These are phyloP conservation scores for Sequoiadendron giganteum DNA, from an alignment of 75 land plant species.

Conservation along the genomic window DNA sequence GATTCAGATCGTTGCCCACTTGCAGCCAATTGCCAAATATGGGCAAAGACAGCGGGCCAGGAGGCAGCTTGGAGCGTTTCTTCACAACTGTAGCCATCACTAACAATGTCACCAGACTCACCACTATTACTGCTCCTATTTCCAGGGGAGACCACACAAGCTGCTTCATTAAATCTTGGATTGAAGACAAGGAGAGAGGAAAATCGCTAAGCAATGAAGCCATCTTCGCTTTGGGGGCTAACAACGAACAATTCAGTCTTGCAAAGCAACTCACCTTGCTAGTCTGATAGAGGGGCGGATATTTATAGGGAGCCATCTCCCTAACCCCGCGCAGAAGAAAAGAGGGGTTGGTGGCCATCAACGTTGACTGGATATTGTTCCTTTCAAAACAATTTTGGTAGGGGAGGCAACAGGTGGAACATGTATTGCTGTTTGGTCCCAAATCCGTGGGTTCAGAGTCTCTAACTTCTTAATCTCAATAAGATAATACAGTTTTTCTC, in stretches of 20 bases:
- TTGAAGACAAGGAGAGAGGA: background rate
- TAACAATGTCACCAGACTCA: background rate
- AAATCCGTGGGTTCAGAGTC: no score
- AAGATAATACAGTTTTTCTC: no score
- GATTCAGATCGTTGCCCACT: slow-evolving; percentile 71
- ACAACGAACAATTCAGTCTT: background rate
- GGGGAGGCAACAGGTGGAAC: no score
- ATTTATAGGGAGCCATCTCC: background rate
- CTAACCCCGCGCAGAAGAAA: background rate
- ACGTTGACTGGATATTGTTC: no score
- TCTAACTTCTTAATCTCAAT: no score
- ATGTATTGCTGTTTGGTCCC: no score
- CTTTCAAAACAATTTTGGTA: no score
- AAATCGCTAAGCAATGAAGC: background rate
- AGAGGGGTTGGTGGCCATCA: no score
- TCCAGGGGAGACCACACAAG: background rate
- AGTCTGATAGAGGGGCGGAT: no score
- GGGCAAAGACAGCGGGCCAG: slow-evolving; percentile 61
- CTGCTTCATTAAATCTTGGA: background rate
- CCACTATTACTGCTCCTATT: background rate
- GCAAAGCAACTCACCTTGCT: background rate
- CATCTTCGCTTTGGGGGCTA: background rate
- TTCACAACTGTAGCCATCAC: background rate
- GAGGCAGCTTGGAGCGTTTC: slow-evolving; percentile 47
- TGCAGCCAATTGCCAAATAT: slow-evolving; percentile 81